A percentile compares a stretch with the other conserved stretches of the same genome.
Conservation (phyloP, 495 filamentous ascomycete genomes). For the Pyrenula massariospora region DNA sequence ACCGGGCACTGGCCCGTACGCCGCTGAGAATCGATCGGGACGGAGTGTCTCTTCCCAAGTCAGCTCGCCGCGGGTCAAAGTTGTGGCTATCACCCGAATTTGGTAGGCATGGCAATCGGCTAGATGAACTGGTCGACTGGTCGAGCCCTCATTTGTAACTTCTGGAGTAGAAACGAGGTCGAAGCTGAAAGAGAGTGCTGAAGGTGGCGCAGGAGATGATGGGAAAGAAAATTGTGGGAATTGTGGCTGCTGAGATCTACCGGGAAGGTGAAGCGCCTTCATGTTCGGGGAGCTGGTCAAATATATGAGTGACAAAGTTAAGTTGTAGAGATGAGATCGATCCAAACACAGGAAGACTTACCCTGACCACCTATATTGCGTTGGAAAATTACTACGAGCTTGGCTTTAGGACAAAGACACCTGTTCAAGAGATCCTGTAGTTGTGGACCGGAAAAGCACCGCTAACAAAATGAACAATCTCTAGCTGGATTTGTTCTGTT, state of each 20-base stretch:
- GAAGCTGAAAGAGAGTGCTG: neutral
- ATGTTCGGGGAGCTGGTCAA: neutral
- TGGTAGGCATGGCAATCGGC: neutral
- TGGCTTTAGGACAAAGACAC: too few relatives aligned
- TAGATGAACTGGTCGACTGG: neutral
- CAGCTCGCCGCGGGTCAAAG: neutral
- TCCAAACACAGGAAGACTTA: too few relatives aligned
- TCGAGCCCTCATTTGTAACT: neutral
- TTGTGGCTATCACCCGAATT: neutral
- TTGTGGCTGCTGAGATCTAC: neutral
- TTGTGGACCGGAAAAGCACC: too few relatives aligned
- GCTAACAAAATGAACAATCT: too few relatives aligned
- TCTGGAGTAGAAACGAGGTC: neutral
- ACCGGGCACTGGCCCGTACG: neutral
- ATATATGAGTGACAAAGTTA: too few relatives aligned
- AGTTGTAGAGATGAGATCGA: too few relatives aligned
- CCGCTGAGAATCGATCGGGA: neutral
- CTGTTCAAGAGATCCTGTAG: too few relatives aligned
- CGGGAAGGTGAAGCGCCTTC: neutral
- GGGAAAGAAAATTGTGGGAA: neutral
- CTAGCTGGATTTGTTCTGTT: too few relatives aligned
- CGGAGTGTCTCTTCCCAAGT: neutral
- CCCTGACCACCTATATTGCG: too few relatives aligned
- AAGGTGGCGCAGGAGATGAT: neutral
- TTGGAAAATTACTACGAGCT: too few relatives aligned